Evolutionary conservation across 1,284 basidiomycete genomes (phyloP).

Genomic region (Tilletiaria anomala): DNA sequence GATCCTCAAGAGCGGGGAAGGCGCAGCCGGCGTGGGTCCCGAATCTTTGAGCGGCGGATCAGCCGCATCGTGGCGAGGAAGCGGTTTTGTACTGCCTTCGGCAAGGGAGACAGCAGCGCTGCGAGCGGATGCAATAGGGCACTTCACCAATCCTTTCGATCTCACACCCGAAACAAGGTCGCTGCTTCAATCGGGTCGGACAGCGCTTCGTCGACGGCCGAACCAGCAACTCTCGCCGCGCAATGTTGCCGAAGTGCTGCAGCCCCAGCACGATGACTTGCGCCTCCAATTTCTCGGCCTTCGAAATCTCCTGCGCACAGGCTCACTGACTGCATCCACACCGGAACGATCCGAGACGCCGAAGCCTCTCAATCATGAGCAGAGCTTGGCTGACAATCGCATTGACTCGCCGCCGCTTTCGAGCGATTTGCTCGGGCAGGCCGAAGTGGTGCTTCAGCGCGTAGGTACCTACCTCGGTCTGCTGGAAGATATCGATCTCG

Average conservation of each 20-base stretch:
- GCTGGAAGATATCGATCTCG: constrained; percentile 26
- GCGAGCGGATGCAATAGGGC: constrained; percentile 11
- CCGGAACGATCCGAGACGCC: no score
- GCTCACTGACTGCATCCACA: no score
- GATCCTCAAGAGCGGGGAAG: constrained; percentile 15
- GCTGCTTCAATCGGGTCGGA: constrained; percentile 12
- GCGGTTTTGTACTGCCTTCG: constrained; percentile 36
- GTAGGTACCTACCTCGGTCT: constrained; percentile 9
- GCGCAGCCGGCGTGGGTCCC: constrained; percentile 15
- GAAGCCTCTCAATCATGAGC: no score
- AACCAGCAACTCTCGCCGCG: constrained; percentile 6
- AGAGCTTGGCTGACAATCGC: no score
- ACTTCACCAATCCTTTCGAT: constrained; percentile 18
- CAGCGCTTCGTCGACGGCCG: constrained; percentile 17
- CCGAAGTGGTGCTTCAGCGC: constrained; percentile 4
- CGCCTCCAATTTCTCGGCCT: no score
- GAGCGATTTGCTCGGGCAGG: neutral
- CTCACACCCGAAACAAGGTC: constrained; percentile 14
- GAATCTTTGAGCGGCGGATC: constrained; percentile 31
- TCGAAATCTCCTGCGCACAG: no score
- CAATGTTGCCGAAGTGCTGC: neutral
- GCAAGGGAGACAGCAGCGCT: constrained; percentile 19
- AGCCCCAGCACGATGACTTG: no score
- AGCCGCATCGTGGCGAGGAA: constrained; percentile 38
- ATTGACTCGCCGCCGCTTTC: no score